A percentile compares a stretch with the other conserved stretches of the same genome.
phyloP scores from a whole-genome alignment of 2,329 filamentous ascomycete species.

The Colletotrichum musae region DNA sequence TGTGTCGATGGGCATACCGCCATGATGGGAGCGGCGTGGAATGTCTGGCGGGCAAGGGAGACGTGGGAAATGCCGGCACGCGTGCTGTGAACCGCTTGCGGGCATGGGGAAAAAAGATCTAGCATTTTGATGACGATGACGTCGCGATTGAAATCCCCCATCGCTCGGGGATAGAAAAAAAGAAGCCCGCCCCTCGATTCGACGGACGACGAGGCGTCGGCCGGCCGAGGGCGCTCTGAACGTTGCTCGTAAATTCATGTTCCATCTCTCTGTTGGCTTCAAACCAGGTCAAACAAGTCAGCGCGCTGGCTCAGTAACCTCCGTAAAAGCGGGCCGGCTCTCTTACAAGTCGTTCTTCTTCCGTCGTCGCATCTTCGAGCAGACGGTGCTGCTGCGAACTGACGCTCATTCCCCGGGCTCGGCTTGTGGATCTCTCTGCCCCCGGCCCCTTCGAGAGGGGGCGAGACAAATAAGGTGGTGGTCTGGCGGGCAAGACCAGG shows the following conservation, averaged over 20 bases:
- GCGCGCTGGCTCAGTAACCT: not conserved
- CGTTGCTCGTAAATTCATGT: conserved; percentile 15
- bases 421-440: not conserved
- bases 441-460: too few relatives aligned
- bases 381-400: too few relatives aligned
- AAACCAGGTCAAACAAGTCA: not conserved
- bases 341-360: conserved; percentile 29
- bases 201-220: not conserved
- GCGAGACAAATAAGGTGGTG: too few relatives aligned
- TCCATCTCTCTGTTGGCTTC: not conserved
- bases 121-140: not conserved
- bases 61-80: not conserved
- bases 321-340: not conserved
- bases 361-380: not conserved
- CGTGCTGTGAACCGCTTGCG: conserved; percentile 18
- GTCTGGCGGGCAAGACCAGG: not conserved
- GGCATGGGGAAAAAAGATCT: not conserved
- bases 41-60: too few relatives aligned
- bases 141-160: not conserved
- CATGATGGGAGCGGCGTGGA: too few relatives aligned
- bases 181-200: not conserved
- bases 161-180: not conserved
- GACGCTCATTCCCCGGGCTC: not conserved
- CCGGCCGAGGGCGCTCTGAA: not conserved
- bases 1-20: too few relatives aligned